Base-by-base conservation (phyloP, 495 filamentous ascomycete genomes). In the Penicillium coprophilum region DNA sequence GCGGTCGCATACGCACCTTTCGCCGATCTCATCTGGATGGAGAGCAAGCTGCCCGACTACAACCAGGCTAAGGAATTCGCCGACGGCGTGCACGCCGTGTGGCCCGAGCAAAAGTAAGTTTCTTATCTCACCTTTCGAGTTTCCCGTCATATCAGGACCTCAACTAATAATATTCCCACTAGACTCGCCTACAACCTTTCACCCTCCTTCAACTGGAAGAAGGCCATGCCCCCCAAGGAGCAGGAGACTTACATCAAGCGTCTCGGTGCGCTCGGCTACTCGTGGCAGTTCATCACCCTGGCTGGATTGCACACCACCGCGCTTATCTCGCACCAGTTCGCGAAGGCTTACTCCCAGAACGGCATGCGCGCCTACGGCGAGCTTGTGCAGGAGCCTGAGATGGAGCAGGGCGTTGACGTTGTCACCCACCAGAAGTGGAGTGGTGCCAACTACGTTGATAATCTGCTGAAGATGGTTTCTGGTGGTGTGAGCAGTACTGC, bases 211-310 rank as follows among this genome's bases (percentile, higher is more conserved):
- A 97, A 97, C 84, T 98, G 94, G 94, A 97, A 97, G 80, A 79
- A 92, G 43, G 94, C 95, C 68, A 98, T 98, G 95, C 80, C 89
- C 27, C 83, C 87, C 60, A 79, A 85, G 44, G 95, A 97, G 71
- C 95, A 98, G 75, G 90, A 96, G 76, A 97, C 95, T 20, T 98
- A 97, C 77, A 97, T 98, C 78, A 77, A 86, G 57, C 90, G 93
- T 20, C 87, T 98, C 38, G 91, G 85, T 53, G 71, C 75, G 40
- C 85, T 98, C 30, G 94, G 94, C 46, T 98, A 97, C 83, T 95
- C 88, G 82, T 97, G 94, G 94, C 94, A 98, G 74, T 98, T 98
- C 84, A 97, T 98, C 80, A 98, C 95, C 30, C 85, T 98, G 32
- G 94, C 92, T n/a, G 95, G 94, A 56, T 81, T 97, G 63, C 95